Base-by-base conservation (phyloP, 2,329 filamentous ascomycete genomes). In the Cryphonectria carpinicola region DNA sequence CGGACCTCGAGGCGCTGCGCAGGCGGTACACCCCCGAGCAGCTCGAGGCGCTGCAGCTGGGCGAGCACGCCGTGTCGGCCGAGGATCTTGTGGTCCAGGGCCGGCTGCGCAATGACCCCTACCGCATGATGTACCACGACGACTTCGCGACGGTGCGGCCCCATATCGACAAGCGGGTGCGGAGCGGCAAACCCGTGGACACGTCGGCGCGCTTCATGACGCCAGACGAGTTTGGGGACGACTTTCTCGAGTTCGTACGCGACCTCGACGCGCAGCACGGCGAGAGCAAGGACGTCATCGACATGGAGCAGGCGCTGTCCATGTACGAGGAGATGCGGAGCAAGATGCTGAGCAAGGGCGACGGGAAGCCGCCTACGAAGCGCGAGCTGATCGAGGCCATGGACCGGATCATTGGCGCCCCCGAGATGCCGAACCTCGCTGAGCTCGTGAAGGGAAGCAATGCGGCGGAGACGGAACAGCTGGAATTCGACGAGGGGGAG, bases 81-180 rank as follows among this genome's bases (percentile, higher is more conserved):
- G 85, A 89, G 74, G 93, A 98, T 80, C 79, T 98, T 78, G 85
- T 91, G 58, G 85, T 89, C 46, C 92, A 96, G 82, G 93, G 91
- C 74, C 86, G 89, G 60, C 81, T 93, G 75, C 90, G 94, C 72
- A 86, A 84, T 68, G 94, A 97, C 79, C 87, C 90, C 11, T 92
- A 93, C 84, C 85, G 85, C 67, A 83, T 95, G 65, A 85, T 88
- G 72, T 96, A 97, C 80, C 82, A 95, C 69, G 94, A 98, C 79
- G 93, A 97, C 80, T 92, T 97, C 77, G 89, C 92, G 71, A 87
- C 87, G 70, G 87, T 95, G 73, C 89, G 93, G 77, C 93, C 94
- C 67, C 85, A 93, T 65, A 87, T 96, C 72, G 95, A 98, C 83
- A 88, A 91, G 78, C 89, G 84, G 79, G 87, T 82, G 11, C 85